Base-by-base conservation (phyloP, 371 early-diverging fungal genomes). In the Batkoa obscura region DNA sequence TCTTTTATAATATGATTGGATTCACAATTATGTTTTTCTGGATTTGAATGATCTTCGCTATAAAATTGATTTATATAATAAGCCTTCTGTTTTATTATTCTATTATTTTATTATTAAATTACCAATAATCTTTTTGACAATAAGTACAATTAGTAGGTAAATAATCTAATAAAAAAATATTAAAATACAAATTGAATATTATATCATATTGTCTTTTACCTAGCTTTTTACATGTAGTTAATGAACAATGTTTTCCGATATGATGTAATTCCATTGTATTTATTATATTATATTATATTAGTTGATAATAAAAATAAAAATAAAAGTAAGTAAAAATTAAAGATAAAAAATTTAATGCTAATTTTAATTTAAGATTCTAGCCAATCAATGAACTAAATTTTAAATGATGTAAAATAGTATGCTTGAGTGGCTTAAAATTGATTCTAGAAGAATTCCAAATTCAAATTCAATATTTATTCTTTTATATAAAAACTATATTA, bases 221-320 rank as follows among this genome's bases (percentile, higher is more conserved):
- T 55, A 55, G n/a, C 10, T 43, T 12, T 43, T 41, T 38, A 32
- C 43, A 55, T 2, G 41, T 43, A 15, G 8, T 10, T 33, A 55
- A 55, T 43, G 10, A 43, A n/a, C 55, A 55, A 33, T 55, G 17
- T 4, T n/a, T 43, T 23, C 55, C 55, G n/a, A 55, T 33, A 39
- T 55, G 30, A 10, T 38, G 39, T 13, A 43, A 23, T 32, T 43
- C 55, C 38, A 53, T 53, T 23, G 23, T 23, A 23, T 23, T 23
- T 23, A 23, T 23, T 23, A 23, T 23, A 23, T 23, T 23, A 23
- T 23, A 23, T 23, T 23, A 23, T 23, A 23, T 23, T 23, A 23
- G 23, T 23, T 23, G 23, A 23, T 23, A 23, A 23, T 23, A 23
- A 23, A 23, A 23, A 23, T 23, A 23, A 23, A 23, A 23, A 23